phyloP scores from a whole-genome alignment of 371 early-diverging fungal species.

The Actinomortierella wolfii region DNA sequence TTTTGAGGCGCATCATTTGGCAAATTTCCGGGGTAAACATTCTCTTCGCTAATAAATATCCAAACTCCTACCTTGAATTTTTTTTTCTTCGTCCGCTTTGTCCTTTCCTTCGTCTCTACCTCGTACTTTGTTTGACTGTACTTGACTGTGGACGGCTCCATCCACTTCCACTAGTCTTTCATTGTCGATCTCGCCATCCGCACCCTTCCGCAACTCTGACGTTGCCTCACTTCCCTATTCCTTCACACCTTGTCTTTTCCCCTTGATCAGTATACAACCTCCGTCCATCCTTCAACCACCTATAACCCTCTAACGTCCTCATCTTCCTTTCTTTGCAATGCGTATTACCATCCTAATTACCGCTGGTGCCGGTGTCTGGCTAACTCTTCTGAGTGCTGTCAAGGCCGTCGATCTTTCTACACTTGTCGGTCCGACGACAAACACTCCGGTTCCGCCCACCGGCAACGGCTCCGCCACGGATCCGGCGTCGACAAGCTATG shows the following conservation, averaged over 20 bases:
- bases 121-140: background rate
- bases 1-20: too few relatives aligned
- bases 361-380: constrained; percentile 9
- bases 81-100: background rate
- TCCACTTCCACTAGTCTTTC: background rate
- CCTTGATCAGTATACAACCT: background rate
- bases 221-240: background rate
- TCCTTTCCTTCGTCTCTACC: background rate
- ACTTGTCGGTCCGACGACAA: constrained; percentile 10
- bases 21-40: too few relatives aligned
- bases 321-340: constrained; percentile 2
- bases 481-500: constrained; percentile 10
- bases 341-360: constrained; percentile 3
- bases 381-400: background rate
- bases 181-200: background rate
- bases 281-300: background rate
- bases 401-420: constrained; percentile 6
- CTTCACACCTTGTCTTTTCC: background rate
- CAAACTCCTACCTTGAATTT: background rate
- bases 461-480: constrained; percentile 16
- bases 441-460: constrained; percentile 10
- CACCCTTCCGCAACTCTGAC: background rate
- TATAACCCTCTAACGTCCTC: background rate
- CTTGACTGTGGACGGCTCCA: background rate
- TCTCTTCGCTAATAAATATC: too few relatives aligned